Conservation (phyloP, 257 asterid species). For the Agastache rugosa region DNA sequence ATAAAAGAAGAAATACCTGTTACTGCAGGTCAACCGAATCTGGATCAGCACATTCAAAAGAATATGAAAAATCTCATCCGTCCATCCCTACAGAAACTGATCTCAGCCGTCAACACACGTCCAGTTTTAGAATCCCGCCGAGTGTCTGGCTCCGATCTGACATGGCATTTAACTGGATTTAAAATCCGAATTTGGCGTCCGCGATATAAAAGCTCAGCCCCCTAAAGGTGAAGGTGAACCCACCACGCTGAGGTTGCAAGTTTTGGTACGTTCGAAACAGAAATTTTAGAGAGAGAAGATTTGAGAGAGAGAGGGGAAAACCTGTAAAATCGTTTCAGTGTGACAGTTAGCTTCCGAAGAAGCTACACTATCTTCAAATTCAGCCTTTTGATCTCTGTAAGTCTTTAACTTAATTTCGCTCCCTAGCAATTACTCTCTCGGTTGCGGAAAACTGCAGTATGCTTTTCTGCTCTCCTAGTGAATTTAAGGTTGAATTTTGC, state of each 20-base stretch:
- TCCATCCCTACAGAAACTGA: conserved; percentile 2
- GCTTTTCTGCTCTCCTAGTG: background rate
- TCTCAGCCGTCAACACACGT: conserved; percentile 26
- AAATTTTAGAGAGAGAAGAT: conserved; percentile 18
- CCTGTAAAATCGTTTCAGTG: conserved; percentile 16
- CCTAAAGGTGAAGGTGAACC: background rate
- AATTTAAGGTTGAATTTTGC: background rate
- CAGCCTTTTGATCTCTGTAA: conserved; percentile 43
- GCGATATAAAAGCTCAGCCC: conserved; percentile 45
- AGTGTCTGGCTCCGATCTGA: conserved; percentile 49
- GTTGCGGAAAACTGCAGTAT: conserved; percentile 13
- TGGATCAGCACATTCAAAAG: conserved; percentile 25
- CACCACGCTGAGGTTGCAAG: background rate
- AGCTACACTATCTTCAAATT: conserved; percentile 33
- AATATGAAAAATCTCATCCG: conserved; percentile 52
- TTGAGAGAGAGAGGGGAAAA: background rate
- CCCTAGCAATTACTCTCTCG: conserved; percentile 10
- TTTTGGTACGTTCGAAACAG: conserved; percentile 14
- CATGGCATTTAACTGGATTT: conserved; percentile 69
- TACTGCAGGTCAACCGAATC: conserved; percentile 35
- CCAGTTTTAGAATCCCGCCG: conserved; percentile 44
- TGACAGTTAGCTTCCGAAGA: conserved; percentile 35
- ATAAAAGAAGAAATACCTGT: background rate
- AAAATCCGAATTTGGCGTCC: conserved; percentile 84
- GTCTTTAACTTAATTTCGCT: conserved; percentile 23